These are phyloP conservation scores for Candida vaughaniae DNA, from an alignment of 805 yeast genomes.

Conservation along the genomic window DNA sequence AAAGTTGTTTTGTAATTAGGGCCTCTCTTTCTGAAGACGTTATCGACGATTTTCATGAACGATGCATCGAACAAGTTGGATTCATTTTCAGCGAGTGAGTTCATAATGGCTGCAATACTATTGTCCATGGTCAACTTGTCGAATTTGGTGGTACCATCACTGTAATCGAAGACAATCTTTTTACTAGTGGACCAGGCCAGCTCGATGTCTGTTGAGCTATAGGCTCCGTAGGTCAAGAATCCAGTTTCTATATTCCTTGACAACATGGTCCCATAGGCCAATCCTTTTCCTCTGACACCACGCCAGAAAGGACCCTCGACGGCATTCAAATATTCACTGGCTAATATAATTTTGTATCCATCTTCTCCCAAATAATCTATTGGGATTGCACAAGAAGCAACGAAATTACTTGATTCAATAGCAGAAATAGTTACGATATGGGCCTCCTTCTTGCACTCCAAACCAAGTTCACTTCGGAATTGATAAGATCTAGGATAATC, in stretches of 20 bases:
- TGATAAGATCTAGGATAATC: conserved; percentile 49
- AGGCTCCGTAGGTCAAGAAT: conserved; percentile 61
- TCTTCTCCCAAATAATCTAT: conserved; percentile 49
- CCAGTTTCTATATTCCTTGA: conserved; percentile 63
- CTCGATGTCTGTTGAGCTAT: conserved; percentile 80
- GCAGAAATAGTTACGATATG: conserved; percentile 73
- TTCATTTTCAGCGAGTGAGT: conserved; percentile 65
- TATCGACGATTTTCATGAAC: conserved; percentile 61
- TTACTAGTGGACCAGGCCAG: conserved; percentile 64
- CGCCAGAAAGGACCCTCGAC: conserved; percentile 98
- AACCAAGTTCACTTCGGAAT: conserved; percentile 58
- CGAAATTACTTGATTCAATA: conserved; percentile 75
- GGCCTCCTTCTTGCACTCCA: conserved; percentile 51
- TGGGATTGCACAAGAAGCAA: conserved; percentile 60
- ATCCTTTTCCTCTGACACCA: conserved; percentile 91
- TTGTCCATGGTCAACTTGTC: conserved; percentile 65
- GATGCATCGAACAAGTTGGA: conserved; percentile 69
- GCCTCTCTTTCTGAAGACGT: conserved; percentile 67
- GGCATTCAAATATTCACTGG: conserved; percentile 73
- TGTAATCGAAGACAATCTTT: conserved; percentile 60
- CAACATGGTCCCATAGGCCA: conserved; percentile 84
- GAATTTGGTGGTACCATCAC: conserved; percentile 51
- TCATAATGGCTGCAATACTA: conserved; percentile 74
- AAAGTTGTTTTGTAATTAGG: conserved; percentile 56
- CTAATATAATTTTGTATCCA: conserved; percentile 65